Base-by-base conservation (phyloP, 148 eudicot genomes). In the Persicaria tinctoria region DNA sequence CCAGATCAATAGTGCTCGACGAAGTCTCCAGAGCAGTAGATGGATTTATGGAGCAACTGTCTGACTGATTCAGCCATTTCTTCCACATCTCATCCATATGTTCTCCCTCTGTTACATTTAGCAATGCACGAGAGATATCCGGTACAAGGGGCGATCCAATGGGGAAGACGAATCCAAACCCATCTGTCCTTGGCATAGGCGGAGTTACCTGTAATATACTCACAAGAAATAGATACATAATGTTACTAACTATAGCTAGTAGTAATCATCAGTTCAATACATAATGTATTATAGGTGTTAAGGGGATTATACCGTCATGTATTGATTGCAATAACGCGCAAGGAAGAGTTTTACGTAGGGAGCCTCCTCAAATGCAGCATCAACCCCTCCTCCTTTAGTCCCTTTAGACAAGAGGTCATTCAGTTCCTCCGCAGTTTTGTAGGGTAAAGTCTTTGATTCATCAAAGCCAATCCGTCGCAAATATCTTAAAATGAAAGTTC, bases 131-230 rank as follows among this genome's bases (percentile, higher is more conserved):
- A 23, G 87, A 85, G 74, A 85, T 76, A 49, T 76, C 82, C 3
- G 76, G 56, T 14, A 77, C 80, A 16, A 85, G 78, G 16, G 76
- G 76, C 0, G 87, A 85, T 8, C 85, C 82, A n/a, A 47, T 82
- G 11, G 83, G 70, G 83, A 48, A 77, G 66, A 84, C 91, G 79
- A 88, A 88, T 63, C 86, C 89, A 73, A 86, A 83, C 32, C 91
- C 92, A 72, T 66, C 86, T 1, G 85, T 85, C 77, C 71, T 80
- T 51, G 85, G 78, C 27, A 79, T 81, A 18, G 88, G 92, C 14
- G 85, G 81, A 70, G 83, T 77, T 70, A 76, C 68, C 68, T 60
- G 3, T 11, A 60, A 32, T 32, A 32, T 32, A 32, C 41, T 32
- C 41, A 32, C 41, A 32, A 32, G 41, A 32, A 32, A 32, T 32